These are phyloP conservation scores for Astrothelium subdiscretum DNA, from an alignment of 495 filamentous ascomycete genomes.

Conservation along the genomic window DNA sequence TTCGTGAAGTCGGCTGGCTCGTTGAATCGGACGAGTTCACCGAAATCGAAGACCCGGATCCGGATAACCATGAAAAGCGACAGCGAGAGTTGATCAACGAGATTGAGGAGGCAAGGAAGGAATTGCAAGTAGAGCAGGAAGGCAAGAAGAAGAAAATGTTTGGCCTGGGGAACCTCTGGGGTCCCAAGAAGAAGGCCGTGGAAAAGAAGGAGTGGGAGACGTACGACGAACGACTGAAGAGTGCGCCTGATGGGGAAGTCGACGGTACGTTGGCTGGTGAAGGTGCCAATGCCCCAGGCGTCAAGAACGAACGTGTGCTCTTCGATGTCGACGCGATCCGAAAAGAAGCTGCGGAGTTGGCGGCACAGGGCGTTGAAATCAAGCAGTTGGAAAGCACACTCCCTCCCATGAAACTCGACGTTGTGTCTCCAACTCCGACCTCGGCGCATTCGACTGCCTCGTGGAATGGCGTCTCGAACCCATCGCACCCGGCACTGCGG, in stretches of 20 bases:
- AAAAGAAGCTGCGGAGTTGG: conserved; percentile 52
- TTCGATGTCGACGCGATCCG: conserved; percentile 96
- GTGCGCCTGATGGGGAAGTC: conserved; percentile 22
- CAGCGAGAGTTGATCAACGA: conserved; percentile 92
- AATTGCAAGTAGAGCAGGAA: conserved; percentile 64
- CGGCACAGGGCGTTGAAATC: conserved; percentile 62
- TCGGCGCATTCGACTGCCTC: conserved; percentile 16
- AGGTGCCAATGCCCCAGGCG: background rate
- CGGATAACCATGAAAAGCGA: conserved; percentile 76
- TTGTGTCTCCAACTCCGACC: conserved; percentile 30
- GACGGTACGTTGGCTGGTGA: conserved; percentile 16
- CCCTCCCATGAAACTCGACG: conserved; percentile 74
- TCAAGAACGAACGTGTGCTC: conserved; percentile 47
- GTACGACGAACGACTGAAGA: conserved; percentile 52
- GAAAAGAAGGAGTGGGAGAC: conserved; percentile 92
- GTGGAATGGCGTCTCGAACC: conserved; percentile 14
- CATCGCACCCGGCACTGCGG: conserved; percentile 30
- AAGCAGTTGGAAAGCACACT: conserved; percentile 78
- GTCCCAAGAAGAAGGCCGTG: conserved; percentile 60
- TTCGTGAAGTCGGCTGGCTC: conserved; percentile 77
- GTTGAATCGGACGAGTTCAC: conserved; percentile 88
- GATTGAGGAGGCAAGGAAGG: conserved; percentile 86
- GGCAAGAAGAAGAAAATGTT: conserved; percentile 60
- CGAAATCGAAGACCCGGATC: conserved; percentile 96
- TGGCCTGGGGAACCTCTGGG: conserved; percentile 35